These are phyloP conservation scores for Waitea zeae DNA, from an alignment of 1,284 basidiomycete genomes.

Conservation along the genomic window DNA sequence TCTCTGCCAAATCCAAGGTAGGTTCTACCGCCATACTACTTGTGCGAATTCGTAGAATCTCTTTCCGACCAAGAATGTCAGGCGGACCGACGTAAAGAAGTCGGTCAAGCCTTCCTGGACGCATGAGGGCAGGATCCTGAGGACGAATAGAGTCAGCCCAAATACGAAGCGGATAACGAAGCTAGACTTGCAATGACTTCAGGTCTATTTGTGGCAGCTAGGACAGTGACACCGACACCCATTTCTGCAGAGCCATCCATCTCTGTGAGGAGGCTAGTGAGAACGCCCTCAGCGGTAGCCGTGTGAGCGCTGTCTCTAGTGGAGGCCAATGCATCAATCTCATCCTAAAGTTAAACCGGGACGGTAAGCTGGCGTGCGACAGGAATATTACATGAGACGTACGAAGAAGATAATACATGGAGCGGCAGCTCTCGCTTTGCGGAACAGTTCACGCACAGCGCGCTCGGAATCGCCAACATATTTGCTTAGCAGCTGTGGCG, in stretches of 20 bases:
- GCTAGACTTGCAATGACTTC: slow-evolving; percentile 62
- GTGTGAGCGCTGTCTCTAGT: slow-evolving; percentile 52
- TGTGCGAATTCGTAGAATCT: slow-evolving; percentile 73
- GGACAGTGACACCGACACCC: slow-evolving; percentile 70
- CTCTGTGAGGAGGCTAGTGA: slow-evolving; percentile 90
- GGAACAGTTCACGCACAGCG: slow-evolving; percentile 87
- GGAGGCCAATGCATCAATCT: slow-evolving; percentile 87
- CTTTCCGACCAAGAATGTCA: slow-evolving; percentile 57
- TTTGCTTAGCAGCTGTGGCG: slow-evolving; percentile 73
- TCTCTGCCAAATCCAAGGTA: slow-evolving; percentile 45
- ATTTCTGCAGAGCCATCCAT: slow-evolving; percentile 98
- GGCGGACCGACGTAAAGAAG: slow-evolving; percentile 93
- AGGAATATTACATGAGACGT: slow-evolving; percentile 18
- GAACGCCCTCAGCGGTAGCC: slow-evolving; percentile 70
- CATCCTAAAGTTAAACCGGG: slow-evolving; percentile 76
- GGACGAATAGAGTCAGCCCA: slow-evolving; percentile 2
- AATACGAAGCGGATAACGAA: slow-evolving; percentile 1
- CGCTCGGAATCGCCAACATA: slow-evolving; percentile 96
- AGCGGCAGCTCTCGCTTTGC: slow-evolving; percentile 84
- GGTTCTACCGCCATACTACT: slow-evolving; percentile 67
- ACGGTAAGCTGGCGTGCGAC: background rate
- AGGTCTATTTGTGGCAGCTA: slow-evolving; percentile 94
- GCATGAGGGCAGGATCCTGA: slow-evolving; percentile 87
- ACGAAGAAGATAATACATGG: slow-evolving; percentile 97
- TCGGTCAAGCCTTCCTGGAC: slow-evolving; percentile 90